phyloP scores from a whole-genome alignment of 2,329 filamentous ascomycete species.

The Lasiodiplodia sp. region DNA sequence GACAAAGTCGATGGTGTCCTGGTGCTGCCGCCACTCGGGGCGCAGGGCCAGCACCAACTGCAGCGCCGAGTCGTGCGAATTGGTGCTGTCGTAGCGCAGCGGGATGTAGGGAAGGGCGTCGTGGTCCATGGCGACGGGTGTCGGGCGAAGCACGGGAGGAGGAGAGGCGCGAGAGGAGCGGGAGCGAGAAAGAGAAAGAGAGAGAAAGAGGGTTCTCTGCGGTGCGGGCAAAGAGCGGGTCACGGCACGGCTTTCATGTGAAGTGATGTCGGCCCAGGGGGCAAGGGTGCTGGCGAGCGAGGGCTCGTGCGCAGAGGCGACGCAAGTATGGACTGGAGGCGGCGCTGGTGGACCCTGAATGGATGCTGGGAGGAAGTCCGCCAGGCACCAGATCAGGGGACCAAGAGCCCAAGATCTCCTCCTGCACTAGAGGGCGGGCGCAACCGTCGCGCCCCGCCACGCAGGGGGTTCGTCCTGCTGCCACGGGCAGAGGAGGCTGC shows the following conservation, averaged over 20 bases:
- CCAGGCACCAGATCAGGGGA: neutral
- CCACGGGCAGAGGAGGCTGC: neutral
- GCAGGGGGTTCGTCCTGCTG: neutral
- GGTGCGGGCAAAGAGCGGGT: slow-evolving; percentile 18
- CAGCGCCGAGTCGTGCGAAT: slow-evolving; percentile 80
- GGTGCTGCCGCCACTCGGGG: slow-evolving; percentile 80
- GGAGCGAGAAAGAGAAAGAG: neutral
- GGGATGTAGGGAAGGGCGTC: slow-evolving; percentile 65
- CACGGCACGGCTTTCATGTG: slow-evolving; percentile 30
- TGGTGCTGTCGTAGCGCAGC: slow-evolving; percentile 76
- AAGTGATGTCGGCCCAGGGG: slow-evolving; percentile 28
- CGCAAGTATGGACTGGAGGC: neutral
- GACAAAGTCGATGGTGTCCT: slow-evolving; percentile 80
- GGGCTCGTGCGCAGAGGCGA: slow-evolving; percentile 13
- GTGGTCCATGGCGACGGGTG: slow-evolving; percentile 19
- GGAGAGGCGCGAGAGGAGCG: neutral
- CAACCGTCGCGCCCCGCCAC: slow-evolving; percentile 4
- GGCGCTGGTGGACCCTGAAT: neutral
- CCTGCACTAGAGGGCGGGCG: neutral
- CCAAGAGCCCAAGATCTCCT: neutral
- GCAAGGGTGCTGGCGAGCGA: slow-evolving; percentile 2
- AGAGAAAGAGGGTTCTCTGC: neutral
- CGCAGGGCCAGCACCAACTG: slow-evolving; percentile 79
- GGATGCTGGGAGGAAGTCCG: neutral
- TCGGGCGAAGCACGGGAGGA: neutral